A percentile compares a stretch with the other conserved stretches of the same genome.
Evolutionary conservation across 2,329 filamentous ascomycete genomes (phyloP).

Genomic region (Aspergillus nomiae): DNA sequence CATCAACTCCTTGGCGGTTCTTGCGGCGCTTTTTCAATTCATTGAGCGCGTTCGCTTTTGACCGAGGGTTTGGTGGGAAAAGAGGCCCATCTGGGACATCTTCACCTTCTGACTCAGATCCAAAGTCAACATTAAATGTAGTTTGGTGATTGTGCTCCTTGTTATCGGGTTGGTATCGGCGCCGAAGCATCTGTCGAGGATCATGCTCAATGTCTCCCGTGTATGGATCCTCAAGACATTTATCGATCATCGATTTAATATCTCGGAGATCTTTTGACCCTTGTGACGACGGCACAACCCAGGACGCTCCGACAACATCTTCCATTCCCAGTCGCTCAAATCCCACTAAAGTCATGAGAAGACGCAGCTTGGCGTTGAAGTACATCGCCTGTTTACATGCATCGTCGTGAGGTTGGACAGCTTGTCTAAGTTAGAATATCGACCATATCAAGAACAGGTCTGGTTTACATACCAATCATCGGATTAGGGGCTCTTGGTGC

Average conservation of each 20-base stretch:
- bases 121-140: conserved; percentile 60
- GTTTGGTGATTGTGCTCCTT: conserved; percentile 33
- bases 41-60: conserved; percentile 56
- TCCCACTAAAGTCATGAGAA: conserved; percentile 77
- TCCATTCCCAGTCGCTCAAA: conserved; percentile 67
- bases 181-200: conserved; percentile 77
- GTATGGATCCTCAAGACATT: conserved; percentile 76
- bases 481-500: conserved; percentile 28
- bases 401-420: conserved; percentile 65
- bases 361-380: conserved; percentile 82
- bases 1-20: conserved; percentile 50
- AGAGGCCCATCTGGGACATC: conserved; percentile 61
- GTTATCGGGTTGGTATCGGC: conserved; percentile 57
- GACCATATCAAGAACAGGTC: background rate
- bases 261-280: conserved; percentile 68
- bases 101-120: conserved; percentile 69
- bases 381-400: conserved; percentile 74
- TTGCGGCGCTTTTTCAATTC: conserved; percentile 64
- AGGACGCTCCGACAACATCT: conserved; percentile 73
- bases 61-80: conserved; percentile 61
- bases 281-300: conserved; percentile 72
- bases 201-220: conserved; percentile 73
- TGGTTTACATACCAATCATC: conserved; percentile 49
- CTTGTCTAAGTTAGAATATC: conserved; percentile 38
- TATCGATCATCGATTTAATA: conserved; percentile 70